Conservation (phyloP, 352 stramenopile species). For the Pythium phragmitis region DNA sequence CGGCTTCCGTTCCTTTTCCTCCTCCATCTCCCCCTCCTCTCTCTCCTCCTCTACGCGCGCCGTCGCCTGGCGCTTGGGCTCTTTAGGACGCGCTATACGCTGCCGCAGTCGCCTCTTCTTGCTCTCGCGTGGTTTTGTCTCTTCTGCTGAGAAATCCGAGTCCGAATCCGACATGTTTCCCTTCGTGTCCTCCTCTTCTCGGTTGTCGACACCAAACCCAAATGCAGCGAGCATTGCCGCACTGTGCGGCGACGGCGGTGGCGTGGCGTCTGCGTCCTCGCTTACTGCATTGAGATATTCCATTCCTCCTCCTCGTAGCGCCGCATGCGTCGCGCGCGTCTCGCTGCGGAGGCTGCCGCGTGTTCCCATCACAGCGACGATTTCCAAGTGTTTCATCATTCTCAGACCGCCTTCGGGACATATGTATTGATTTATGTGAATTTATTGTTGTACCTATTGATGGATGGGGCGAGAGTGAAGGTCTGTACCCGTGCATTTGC, state of each 20-base stretch:
- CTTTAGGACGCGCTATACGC: not conserved
- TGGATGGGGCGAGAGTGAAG: conserved; percentile 8
- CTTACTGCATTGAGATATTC: conserved; percentile 10
- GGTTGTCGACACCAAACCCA: conserved; percentile 11
- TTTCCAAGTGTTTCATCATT: conserved; percentile 19
- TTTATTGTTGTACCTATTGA: not conserved
- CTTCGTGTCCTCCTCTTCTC: conserved; percentile 1
- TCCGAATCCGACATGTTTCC: conserved; percentile 1
- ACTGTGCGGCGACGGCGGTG: conserved; percentile 28
- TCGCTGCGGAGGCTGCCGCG: conserved; percentile 30
- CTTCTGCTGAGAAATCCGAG: conserved; percentile 19
- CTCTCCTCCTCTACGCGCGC: not conserved
- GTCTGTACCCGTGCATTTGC: not conserved
- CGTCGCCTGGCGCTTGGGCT: not conserved
- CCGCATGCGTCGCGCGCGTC: conserved; percentile 20
- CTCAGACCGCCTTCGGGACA: not conserved
- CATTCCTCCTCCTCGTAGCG: conserved; percentile 15
- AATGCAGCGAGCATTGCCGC: conserved; percentile 22
- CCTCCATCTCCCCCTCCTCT: conserved; percentile 3
- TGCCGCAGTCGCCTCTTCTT: conserved; percentile 31
- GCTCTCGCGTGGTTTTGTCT: conserved; percentile 1
- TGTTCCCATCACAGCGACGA: conserved; percentile 4
- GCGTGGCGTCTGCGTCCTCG: conserved; percentile 15
- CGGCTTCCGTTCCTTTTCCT: not conserved
- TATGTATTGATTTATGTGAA: conserved; percentile 14